These are phyloP conservation scores for Chalara sp. DNA, from an alignment of 2,329 filamentous ascomycete species.

Conservation along the genomic window DNA sequence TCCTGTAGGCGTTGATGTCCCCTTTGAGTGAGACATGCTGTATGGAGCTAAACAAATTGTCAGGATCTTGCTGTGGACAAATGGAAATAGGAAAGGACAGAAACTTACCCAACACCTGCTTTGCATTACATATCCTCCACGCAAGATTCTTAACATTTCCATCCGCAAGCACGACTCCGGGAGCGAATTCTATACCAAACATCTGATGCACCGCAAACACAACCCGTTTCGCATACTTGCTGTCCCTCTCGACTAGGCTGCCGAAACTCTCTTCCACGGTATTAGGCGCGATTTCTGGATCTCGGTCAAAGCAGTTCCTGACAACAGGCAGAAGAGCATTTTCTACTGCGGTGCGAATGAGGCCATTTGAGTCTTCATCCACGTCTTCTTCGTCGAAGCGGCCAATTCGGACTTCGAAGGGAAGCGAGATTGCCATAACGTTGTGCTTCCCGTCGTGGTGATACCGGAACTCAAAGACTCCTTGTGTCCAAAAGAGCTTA, in stretches of 20 bases:
- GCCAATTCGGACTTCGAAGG: constrained; percentile 82
- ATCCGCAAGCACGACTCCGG: constrained; percentile 86
- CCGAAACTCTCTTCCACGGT: constrained; percentile 79
- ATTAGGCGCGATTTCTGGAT: constrained; percentile 82
- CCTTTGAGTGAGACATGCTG: constrained; percentile 27
- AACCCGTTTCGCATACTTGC: constrained; percentile 82
- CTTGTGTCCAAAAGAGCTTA: constrained; percentile 95
- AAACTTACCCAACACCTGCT: constrained; percentile 79
- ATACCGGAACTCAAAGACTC: constrained; percentile 94
- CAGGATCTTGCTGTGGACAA: no score
- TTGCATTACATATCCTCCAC: constrained; percentile 92
- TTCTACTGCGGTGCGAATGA: constrained; percentile 67
- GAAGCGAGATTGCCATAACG: constrained; percentile 88
- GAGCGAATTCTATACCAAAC: constrained; percentile 94
- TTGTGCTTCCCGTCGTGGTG: constrained; percentile 90
- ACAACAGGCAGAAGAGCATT: constrained; percentile 73
- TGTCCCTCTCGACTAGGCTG: constrained; percentile 73
- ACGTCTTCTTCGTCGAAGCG: constrained; percentile 74
- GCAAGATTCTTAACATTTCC: constrained; percentile 85
- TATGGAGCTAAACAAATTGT: no score
- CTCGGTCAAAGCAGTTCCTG: constrained; percentile 85
- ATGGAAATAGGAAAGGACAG: no score
- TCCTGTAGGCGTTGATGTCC: constrained; percentile 21
- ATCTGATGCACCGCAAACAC: constrained; percentile 94
- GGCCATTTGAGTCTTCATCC: constrained; percentile 47